phyloP scores from a whole-genome alignment of 2,329 filamentous ascomycete species.

The Cercospora sp. region DNA sequence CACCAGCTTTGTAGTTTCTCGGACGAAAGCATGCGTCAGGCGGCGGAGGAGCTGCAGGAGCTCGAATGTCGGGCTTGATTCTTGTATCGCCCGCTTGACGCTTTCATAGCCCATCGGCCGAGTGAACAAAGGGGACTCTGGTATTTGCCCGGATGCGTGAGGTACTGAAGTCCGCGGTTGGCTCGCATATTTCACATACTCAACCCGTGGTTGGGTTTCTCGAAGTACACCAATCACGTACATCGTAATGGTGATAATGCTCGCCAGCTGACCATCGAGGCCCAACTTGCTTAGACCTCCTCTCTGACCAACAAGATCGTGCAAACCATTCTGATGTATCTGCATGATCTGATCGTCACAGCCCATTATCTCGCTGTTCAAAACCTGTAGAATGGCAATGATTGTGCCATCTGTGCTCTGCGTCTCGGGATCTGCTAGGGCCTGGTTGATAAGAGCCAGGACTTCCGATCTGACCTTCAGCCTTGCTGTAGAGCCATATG shows the following conservation, averaged over 20 bases:
- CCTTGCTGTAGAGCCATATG: slow-evolving; percentile 25
- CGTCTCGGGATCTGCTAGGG: slow-evolving; percentile 30
- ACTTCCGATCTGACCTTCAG: slow-evolving; percentile 30
- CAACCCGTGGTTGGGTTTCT: slow-evolving; percentile 25
- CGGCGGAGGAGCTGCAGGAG: slow-evolving; percentile 24
- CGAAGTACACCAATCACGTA: slow-evolving; percentile 28
- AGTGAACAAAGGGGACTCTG: slow-evolving; percentile 29
- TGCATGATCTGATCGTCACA: slow-evolving; percentile 29
- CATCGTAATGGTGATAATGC: slow-evolving; percentile 31
- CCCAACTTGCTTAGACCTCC: slow-evolving; percentile 36
- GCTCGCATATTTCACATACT: slow-evolving; percentile 22
- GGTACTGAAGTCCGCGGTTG: slow-evolving; percentile 11
- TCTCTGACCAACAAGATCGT: slow-evolving; percentile 33
- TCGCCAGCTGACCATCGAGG: slow-evolving; percentile 29
- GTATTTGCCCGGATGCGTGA: slow-evolving; percentile 16
- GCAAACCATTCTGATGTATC: slow-evolving; percentile 34
- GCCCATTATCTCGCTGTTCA: slow-evolving; percentile 37
- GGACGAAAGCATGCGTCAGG: slow-evolving; percentile 23
- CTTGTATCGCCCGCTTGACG: slow-evolving; percentile 16
- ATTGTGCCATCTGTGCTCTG: slow-evolving; percentile 35
- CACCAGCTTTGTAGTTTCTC: not conserved
- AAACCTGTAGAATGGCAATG: slow-evolving; percentile 36
- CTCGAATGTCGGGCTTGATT: slow-evolving; percentile 19
- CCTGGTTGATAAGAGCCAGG: slow-evolving; percentile 32
- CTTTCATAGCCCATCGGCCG: slow-evolving; percentile 22